phyloP scores from a whole-genome alignment of 495 filamentous ascomycete species.

The Chaetomidium leptoderma region DNA sequence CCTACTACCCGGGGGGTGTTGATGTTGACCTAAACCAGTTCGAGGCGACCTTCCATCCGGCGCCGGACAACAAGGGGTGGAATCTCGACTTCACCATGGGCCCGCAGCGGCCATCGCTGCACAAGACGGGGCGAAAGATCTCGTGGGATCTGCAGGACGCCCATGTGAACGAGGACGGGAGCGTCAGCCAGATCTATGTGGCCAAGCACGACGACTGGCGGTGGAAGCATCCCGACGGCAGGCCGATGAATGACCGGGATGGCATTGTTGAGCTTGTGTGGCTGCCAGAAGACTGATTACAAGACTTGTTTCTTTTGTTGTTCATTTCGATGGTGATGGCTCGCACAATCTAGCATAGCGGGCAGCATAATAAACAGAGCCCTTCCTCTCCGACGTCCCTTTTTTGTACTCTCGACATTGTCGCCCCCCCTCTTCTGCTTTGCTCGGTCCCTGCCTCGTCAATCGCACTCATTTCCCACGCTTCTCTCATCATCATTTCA shows the following conservation, averaged over 20 bases:
- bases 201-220: conserved; percentile 45
- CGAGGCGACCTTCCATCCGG: conserved; percentile 60
- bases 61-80: conserved; percentile 51
- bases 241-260: conserved; percentile 44
- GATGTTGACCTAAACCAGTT: conserved; percentile 58
- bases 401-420: not conserved
- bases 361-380: not conserved
- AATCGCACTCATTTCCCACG: not conserved
- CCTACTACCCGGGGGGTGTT: conserved; percentile 55
- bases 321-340: not conserved
- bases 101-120: conserved; percentile 44
- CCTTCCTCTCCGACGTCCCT: not conserved
- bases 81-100: conserved; percentile 51
- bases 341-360: not conserved
- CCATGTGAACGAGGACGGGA: conserved; percentile 38
- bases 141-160: conserved; percentile 52
- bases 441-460: not conserved
- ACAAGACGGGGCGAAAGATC: conserved; percentile 48
- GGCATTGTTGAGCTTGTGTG: conserved; percentile 52
- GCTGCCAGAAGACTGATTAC: conserved; percentile 30
- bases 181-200: conserved; percentile 46
- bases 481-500: not conserved
- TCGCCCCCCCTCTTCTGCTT: not conserved
- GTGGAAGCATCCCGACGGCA: conserved; percentile 44
- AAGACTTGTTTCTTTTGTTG: not conserved